These are phyloP conservation scores for Botrytis cinerea DNA, from an alignment of 2,329 filamentous ascomycete species.

Conservation along the genomic window DNA sequence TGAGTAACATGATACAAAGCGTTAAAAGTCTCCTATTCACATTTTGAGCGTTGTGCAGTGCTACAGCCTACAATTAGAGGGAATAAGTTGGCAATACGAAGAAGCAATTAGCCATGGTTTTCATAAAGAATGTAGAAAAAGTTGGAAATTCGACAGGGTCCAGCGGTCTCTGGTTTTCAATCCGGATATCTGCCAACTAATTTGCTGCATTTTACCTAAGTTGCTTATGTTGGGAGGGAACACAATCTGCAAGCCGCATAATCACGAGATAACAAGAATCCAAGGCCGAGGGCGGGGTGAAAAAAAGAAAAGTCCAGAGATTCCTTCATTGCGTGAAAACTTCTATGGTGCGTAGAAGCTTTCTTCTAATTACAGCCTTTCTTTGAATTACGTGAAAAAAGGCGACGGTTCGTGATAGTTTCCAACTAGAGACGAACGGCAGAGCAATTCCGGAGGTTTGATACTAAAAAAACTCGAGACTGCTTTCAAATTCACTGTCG, in stretches of 20 bases:
- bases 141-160: constrained; percentile 7
- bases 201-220: neutral
- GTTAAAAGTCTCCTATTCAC: neutral
- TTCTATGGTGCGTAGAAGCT: neutral
- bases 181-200: constrained; percentile 10
- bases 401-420: neutral
- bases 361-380: neutral
- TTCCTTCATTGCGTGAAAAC: neutral
- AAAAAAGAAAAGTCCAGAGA: neutral
- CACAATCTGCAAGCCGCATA: neutral
- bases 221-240: neutral
- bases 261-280: neutral
- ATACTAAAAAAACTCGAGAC: neutral
- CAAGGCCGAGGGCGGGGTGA: neutral
- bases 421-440: neutral
- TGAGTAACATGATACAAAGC: neutral
- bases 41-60: neutral
- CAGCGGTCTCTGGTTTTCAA: neutral
- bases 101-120: neutral
- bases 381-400: neutral
- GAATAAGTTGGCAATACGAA: constrained; percentile 16
- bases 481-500: neutral
- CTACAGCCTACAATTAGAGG: neutral
- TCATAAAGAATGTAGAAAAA: neutral
- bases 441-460: neutral